phyloP scores from a whole-genome alignment of 169 alveolate genomes.

The Plasmodium yoelii region DNA sequence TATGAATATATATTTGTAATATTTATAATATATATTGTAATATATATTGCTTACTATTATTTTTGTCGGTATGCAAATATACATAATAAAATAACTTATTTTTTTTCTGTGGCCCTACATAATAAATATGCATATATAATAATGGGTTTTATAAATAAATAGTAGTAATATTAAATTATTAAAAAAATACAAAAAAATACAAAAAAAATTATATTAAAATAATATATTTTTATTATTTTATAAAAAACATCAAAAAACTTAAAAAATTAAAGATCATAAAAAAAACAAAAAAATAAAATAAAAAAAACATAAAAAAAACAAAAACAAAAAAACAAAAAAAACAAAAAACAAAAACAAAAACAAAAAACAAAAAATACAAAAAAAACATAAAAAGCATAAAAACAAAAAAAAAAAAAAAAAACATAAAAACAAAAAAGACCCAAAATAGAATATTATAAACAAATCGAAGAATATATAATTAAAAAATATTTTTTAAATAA shows the following conservation, averaged over 20 bases:
- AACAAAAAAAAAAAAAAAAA: conserved; percentile 15
- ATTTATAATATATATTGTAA: too few relatives aligned
- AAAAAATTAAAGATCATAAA: conserved; percentile 5
- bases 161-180: conserved; percentile 1
- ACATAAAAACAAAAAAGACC: conserved; percentile 1
- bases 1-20: too few relatives aligned
- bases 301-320: neutral
- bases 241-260: conserved; percentile 1
- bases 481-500: neutral
- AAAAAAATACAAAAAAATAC: neutral
- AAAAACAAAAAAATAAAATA: conserved; percentile 10
- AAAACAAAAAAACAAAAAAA: conserved; percentile 13
- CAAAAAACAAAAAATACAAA: conserved; percentile 14
- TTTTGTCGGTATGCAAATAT: too few relatives aligned
- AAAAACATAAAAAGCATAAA: conserved; percentile 13
- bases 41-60: too few relatives aligned
- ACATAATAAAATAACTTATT: too few relatives aligned
- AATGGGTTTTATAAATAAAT: neutral
- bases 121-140: too few relatives aligned
- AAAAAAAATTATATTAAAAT: neutral
- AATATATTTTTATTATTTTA: neutral
- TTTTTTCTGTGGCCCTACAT: too few relatives aligned
- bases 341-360: conserved; percentile 12
- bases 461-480: neutral
- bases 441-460: neutral